Evolutionary conservation across 2,329 filamentous ascomycete species (phyloP), one percentile per base, ranked within the genome.

Genomic region (Ceratocystis huliohia): DNA sequence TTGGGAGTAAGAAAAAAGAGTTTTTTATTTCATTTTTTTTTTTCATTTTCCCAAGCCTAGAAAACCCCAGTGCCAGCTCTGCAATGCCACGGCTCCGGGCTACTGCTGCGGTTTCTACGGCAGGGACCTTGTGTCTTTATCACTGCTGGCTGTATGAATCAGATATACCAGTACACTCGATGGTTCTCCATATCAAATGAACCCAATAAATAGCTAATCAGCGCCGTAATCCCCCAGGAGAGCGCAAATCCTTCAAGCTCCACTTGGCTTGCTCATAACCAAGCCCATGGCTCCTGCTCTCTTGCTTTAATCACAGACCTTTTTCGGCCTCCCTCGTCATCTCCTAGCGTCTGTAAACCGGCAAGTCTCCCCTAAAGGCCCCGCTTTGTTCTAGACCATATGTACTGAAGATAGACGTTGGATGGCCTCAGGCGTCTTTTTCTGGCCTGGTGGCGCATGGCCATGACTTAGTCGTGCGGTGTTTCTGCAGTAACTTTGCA

Each of bases 341-440:
- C 22, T 28, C 48, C 10, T 17, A 20, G 50, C 22, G 15, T 30
- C 22, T 45, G 25, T n/a, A 28, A 8, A 30, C 57, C 17, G 56
- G 28, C 30, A 59, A 50, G 41, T 53, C 30, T 57, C 56, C 53
- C 57, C 53, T 46, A 25, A 61, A 41, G 13, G 10, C 10, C 37
- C 22, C 45, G 50, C 57, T 50, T 61, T 61, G 64, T 65, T 65
- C 64, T 65, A 65, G 64, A 65, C 64, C 56, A 37, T 15, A n/a
- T 7, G 56, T 10, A 28, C 45, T 50, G 28, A 33, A 64, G 13
- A 30, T 25, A 20, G 17, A 30, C 56, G 10, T 48, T 33, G 41
- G 13, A 56, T 37, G n/a, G 41, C 64, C 30, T 41, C 22, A 59
- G 46, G 30, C 30, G 63, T 46, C 20, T n/a, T 37, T 64, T 44